These are phyloP conservation scores for Saccharomyces hybrid DNA, from an alignment of 1,139 yeast species.

Conservation along the genomic window DNA sequence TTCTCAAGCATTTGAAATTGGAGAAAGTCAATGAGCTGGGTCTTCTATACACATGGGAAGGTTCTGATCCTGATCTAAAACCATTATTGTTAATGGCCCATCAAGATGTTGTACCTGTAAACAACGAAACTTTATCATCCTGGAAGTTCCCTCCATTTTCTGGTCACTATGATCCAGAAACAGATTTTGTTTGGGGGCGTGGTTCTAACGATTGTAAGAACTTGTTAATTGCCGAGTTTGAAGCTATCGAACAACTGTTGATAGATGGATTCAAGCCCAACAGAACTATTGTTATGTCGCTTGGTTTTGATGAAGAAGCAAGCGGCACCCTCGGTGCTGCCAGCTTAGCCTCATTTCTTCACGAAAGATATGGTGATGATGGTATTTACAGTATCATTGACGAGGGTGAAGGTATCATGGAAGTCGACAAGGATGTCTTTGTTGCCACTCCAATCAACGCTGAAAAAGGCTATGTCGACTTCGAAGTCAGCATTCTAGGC, in stretches of 20 bases:
- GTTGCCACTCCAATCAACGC: conserved; percentile 55
- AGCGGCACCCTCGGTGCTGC: conserved; percentile 55
- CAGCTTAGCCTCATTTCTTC: conserved; percentile 37
- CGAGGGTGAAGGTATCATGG: conserved; percentile 47
- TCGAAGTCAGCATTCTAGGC: conserved; percentile 42
- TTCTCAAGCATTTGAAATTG: conserved; percentile 42
- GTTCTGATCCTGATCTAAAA: conserved; percentile 44
- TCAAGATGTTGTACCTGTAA: conserved; percentile 82
- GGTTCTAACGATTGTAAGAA: conserved; percentile 63
- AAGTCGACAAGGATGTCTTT: conserved; percentile 39
- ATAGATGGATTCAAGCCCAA: conserved; percentile 42
- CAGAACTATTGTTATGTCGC: conserved; percentile 51
- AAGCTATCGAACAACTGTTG: conserved; percentile 48
- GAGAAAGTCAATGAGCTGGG: conserved; percentile 61
- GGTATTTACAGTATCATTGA: conserved; percentile 53
- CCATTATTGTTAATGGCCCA: conserved; percentile 71
- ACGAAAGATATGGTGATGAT: conserved; percentile 47
- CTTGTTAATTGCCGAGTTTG: conserved; percentile 49
- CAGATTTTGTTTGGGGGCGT: conserved; percentile 49
- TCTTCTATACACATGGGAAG: conserved; percentile 60
- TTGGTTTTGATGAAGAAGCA: conserved; percentile 71
- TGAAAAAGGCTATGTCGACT: conserved; percentile 60
- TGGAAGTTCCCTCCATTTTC: conserved; percentile 70
- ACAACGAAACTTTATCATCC: conserved; percentile 43
- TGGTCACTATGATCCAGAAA: conserved; percentile 57